Conservation (phyloP, 1,284 basidiomycete species). For the Cutaneotrichosporon sp. region DNA sequence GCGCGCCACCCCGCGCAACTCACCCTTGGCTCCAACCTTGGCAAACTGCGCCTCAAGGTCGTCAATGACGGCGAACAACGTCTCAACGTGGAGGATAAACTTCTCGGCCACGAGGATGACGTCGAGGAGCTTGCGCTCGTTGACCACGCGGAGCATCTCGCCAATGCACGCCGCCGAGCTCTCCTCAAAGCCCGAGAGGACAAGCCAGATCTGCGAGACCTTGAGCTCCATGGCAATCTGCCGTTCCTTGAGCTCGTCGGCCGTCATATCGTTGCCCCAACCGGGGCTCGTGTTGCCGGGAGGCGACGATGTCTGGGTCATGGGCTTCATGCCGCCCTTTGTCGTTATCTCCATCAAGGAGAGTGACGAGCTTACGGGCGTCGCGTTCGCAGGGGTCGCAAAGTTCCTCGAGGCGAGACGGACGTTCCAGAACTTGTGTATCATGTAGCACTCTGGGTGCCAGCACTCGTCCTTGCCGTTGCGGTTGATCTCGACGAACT, state of each 20-base stretch:
- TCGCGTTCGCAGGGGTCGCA: constrained; percentile 57
- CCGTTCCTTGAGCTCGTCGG: constrained; percentile 82
- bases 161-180: constrained; percentile 99
- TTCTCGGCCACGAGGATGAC: constrained; percentile 98
- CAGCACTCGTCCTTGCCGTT: constrained; percentile 98
- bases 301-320: constrained; percentile 46
- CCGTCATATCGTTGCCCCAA: constrained; percentile 63
- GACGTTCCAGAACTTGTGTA: constrained; percentile 99
- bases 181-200: constrained; percentile 97
- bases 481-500: constrained; percentile 99
- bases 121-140: constrained; percentile 92
- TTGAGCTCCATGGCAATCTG: constrained; percentile 96
- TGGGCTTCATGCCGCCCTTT: constrained; percentile 37
- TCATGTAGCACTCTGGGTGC: constrained; percentile 99
- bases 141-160: constrained; percentile 97
- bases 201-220: constrained; percentile 99
- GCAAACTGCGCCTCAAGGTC: constrained; percentile 90
- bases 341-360: constrained; percentile 48
- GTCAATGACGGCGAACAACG: constrained; percentile 95
- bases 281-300: constrained; percentile 14
- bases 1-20: constrained; percentile 32
- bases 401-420: constrained; percentile 77
- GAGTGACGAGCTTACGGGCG: constrained; percentile 55
- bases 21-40: constrained; percentile 78
- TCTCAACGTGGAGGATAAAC: constrained; percentile 98